Evolutionary conservation across 2,329 filamentous ascomycete species (phyloP).

Genomic region (Paecilomyces dactylethromorphus): DNA sequence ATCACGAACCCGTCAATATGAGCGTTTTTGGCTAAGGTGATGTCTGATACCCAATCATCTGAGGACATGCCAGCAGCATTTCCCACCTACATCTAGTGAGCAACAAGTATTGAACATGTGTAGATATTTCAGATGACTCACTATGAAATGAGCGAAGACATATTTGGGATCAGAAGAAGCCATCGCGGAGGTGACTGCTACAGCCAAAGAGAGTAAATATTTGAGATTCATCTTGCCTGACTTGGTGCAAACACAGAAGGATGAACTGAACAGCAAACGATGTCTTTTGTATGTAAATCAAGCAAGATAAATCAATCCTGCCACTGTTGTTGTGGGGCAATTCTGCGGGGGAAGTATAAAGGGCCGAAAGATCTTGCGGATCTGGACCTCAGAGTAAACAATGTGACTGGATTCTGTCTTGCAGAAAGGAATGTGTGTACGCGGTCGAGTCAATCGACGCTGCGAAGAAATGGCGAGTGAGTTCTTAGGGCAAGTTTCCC

Average conservation of each 20-base stretch:
- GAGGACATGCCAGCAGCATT: conserved; percentile 17
- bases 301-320: background rate
- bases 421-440: background rate
- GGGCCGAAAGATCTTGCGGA: background rate
- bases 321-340: background rate
- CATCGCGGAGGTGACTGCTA: conserved; percentile 3
- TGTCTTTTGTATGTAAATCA: background rate
- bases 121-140: conserved; percentile 9
- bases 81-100: conserved; percentile 14
- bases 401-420: background rate
- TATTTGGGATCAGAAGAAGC: conserved; percentile 14
- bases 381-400: background rate
- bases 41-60: conserved; percentile 19
- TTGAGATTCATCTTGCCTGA: conserved; percentile 6
- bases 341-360: background rate
- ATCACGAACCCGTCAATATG: conserved; percentile 27
- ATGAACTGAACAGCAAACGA: background rate
- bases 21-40: conserved; percentile 19
- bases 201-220: conserved; percentile 10
- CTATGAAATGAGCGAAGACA: conserved; percentile 31
- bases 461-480: background rate
- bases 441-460: conserved; percentile 1
- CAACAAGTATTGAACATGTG: background rate
- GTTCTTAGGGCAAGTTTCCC: background rate
- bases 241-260: background rate